Conservation (phyloP, 495 filamentous ascomycete species). For the Annulohypoxylon stygium region DNA sequence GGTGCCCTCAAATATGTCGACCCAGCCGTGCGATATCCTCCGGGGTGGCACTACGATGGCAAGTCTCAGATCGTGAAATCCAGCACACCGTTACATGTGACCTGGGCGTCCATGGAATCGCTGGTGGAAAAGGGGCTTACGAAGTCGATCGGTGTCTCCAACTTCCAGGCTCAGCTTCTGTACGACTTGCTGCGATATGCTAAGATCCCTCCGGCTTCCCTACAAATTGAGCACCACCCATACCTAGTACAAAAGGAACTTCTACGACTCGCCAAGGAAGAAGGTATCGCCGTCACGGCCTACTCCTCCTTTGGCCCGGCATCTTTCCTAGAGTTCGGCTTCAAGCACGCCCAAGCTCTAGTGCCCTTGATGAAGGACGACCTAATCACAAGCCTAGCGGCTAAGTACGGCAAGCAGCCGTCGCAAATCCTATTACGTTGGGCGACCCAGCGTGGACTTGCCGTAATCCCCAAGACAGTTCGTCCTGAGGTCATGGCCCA, state of each 20-base stretch:
- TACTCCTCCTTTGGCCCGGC: conserved; percentile 93
- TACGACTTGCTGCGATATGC: conserved; percentile 90
- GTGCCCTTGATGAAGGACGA: conserved; percentile 78
- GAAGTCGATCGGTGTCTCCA: conserved; percentile 86
- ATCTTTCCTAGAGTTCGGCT: conserved; percentile 84
- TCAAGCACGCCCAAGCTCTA: conserved; percentile 76
- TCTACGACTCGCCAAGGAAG: conserved; percentile 74
- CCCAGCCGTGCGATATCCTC: conserved; percentile 81
- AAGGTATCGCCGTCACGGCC: conserved; percentile 85
- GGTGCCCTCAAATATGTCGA: conserved; percentile 84
- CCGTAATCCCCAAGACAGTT: conserved; percentile 92
- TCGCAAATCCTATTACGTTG: conserved; percentile 92
- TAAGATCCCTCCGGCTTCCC: conserved; percentile 78
- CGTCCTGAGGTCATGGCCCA: conserved; percentile 63
- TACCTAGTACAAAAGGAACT: conserved; percentile 87
- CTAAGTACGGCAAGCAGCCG: conserved; percentile 78
- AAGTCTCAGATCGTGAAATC: conserved; percentile 66
- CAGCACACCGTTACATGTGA: conserved; percentile 83
- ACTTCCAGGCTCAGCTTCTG: conserved; percentile 86
- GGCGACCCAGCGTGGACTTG: conserved; percentile 92
- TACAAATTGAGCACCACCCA: conserved; percentile 99
- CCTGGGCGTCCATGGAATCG: conserved; percentile 89
- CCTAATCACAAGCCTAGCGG: conserved; percentile 72
- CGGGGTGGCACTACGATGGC: conserved; percentile 78
- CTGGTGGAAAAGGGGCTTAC: conserved; percentile 77